phyloP scores from a whole-genome alignment of 805 yeast species.

The Kluyveromyces aestuarii region DNA sequence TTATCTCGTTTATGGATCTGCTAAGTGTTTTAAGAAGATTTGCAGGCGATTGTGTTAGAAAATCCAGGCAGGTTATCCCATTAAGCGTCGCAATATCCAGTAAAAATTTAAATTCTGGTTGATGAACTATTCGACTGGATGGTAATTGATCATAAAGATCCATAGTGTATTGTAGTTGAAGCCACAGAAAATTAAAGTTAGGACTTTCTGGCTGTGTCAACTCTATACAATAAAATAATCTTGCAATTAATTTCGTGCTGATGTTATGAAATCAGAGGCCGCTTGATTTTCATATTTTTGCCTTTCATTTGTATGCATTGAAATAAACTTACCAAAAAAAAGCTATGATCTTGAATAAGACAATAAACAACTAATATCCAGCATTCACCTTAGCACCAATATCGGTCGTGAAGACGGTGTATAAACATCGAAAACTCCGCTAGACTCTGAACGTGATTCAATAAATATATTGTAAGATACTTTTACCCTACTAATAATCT shows the following conservation, averaged over 20 bases:
- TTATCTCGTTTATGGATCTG: conserved; percentile 28
- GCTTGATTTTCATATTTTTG: no score
- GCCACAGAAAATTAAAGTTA: background rate
- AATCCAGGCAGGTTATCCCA: conserved; percentile 33
- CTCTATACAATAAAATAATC: background rate
- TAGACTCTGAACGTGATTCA: no score
- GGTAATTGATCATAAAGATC: conserved; percentile 36
- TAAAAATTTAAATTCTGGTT: conserved; percentile 24
- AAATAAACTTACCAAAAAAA: no score
- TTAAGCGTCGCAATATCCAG: conserved; percentile 20
- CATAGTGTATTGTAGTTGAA: conserved; percentile 17
- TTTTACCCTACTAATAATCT: no score
- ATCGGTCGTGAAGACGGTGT: no score
- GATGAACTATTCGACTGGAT: conserved; percentile 27
- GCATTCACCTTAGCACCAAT: no score
- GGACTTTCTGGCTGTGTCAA: background rate
- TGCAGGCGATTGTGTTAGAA: conserved; percentile 30
- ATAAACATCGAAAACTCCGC: no score
- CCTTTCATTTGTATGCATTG: no score
- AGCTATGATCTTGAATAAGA: no score
- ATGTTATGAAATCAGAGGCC: background rate
- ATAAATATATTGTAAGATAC: no score
- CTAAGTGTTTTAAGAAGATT: conserved; percentile 29
- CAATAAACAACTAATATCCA: no score
- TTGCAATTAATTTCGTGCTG: background rate